Evolutionary conservation across 2,329 filamentous ascomycete genomes (phyloP).

Genomic region (Basipetospora chlamydospora): DNA sequence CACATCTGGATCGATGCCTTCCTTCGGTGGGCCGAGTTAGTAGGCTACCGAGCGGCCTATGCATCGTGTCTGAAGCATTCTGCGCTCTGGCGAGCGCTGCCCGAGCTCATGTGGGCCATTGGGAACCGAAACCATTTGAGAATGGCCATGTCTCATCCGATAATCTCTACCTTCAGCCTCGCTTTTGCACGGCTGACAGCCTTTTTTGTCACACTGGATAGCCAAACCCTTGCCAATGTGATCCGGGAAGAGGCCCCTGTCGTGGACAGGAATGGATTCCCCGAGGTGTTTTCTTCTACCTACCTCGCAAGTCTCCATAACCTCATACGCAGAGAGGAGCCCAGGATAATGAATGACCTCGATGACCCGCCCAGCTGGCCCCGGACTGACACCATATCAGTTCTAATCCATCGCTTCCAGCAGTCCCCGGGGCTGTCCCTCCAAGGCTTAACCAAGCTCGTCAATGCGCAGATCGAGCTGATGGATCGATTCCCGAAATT

Average conservation of each 20-base stretch:
- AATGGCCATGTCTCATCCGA: conserved; percentile 4
- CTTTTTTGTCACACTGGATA: conserved; percentile 36
- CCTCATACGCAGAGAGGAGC: conserved; percentile 12
- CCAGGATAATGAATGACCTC: conserved; percentile 7
- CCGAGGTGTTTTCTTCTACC: conserved; percentile 4
- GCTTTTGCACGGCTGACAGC: conserved; percentile 34
- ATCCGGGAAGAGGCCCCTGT: too few relatives aligned
- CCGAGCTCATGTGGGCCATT: conserved; percentile 30
- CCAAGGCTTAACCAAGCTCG: conserved; percentile 25
- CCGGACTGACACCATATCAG: conserved; percentile 11
- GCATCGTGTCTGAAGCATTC: conserved; percentile 28
- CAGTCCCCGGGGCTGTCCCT: conserved; percentile 27
- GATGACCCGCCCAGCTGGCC: conserved; percentile 7
- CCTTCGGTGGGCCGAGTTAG: conserved; percentile 23
- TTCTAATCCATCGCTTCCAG: conserved; percentile 30
- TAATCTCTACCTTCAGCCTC: conserved; percentile 18
- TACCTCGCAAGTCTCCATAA: conserved; percentile 31
- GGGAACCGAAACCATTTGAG: conserved; percentile 9
- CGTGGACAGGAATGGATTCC: too few relatives aligned
- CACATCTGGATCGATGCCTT: conserved; percentile 36
- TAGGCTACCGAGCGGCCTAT: conserved; percentile 20
- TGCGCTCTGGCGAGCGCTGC: conserved; percentile 37
- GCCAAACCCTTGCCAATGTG: conserved; percentile 16
- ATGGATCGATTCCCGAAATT: conserved; percentile 31
- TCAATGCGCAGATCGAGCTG: conserved; percentile 23